Conservation (phyloP, 495 filamentous ascomycete species). For the Acidomyces sp. region DNA sequence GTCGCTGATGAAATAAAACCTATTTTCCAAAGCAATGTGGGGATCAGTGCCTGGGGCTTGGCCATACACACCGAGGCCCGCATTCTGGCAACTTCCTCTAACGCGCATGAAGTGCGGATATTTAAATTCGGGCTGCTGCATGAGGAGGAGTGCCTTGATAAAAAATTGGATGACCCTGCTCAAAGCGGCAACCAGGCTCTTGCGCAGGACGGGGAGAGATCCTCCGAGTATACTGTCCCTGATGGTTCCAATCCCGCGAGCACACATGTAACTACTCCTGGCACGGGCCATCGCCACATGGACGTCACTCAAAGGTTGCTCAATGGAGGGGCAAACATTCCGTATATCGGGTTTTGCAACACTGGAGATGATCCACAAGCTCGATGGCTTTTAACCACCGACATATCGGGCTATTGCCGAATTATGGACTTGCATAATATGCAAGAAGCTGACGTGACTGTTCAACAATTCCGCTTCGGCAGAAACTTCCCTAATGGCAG, state of each 20-base stretch:
- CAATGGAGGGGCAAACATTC: conserved; percentile 54
- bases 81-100: conserved; percentile 69
- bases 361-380: conserved; percentile 49
- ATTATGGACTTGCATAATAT: conserved; percentile 52
- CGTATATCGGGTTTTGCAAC: conserved; percentile 60
- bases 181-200: background rate
- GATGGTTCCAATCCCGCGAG: no score
- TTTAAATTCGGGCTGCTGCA: conserved; percentile 58
- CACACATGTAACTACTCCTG: no score
- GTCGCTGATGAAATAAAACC: conserved; percentile 27
- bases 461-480: conserved; percentile 17
- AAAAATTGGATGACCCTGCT: background rate
- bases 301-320: conserved; percentile 28
- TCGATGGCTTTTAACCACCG: conserved; percentile 57
- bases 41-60: conserved; percentile 73
- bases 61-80: conserved; percentile 68
- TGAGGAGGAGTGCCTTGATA: background rate
- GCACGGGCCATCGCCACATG: no score
- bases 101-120: conserved; percentile 50
- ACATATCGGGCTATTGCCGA: conserved; percentile 53
- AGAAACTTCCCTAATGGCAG: background rate
- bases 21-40: conserved; percentile 66
- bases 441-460: background rate
- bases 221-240: no score
- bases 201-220: conserved; percentile 25